Evolutionary conservation across 225 moss, liverwort and hornwort genomes (phyloP), one percentile per base, ranked within the genome.

Genomic region (Rhytidiadelphus loreus): DNA sequence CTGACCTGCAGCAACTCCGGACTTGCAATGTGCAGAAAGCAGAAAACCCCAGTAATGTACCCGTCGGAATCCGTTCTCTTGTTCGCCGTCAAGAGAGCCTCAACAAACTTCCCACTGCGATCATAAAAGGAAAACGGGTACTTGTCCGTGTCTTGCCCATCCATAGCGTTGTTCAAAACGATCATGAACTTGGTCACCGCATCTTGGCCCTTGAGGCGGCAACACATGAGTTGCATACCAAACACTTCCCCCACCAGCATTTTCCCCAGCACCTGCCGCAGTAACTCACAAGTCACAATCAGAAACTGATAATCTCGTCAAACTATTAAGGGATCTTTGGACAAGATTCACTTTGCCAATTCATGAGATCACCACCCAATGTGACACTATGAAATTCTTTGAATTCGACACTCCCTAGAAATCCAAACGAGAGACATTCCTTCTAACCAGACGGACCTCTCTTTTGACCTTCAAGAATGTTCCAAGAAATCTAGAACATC

Each of bases 151-250:
- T 94, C 94, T 83, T 90, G 94, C 48, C 94, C 94, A 55, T 94
- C 91, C 94, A 94, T 92, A 2, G 92, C 90, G 78, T 81, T 94
- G 70, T 94, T 94, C 55, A 94, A 91, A 71, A 94, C 92, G 73
- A 94, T 94, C 94, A 92, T 92, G 41, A 92, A 91, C 57, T 94
- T 92, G 5, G 94, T 94, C 83, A 92, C 88, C 32, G 94, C 90
- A 25, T 94, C 94, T 69, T 94, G 94, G 10, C 94, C 94, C 86
- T 94, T 94, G 52, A 94, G 92, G 43, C 92, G 89, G 87, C 94
- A 94, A 76, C 92, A 94, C 91, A 89, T 92, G 16, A 94, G 89
- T 56, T 92, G 94, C 26, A 90, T 89, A 39, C 92, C 94, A 84
- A 94, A 94, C 6, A 94, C 81, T 77, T 92, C 92, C 65, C 92